These are phyloP conservation scores for Nannochloropsis oceanica DNA, from an alignment of 108 stramenopile genomes.

Conservation along the genomic window DNA sequence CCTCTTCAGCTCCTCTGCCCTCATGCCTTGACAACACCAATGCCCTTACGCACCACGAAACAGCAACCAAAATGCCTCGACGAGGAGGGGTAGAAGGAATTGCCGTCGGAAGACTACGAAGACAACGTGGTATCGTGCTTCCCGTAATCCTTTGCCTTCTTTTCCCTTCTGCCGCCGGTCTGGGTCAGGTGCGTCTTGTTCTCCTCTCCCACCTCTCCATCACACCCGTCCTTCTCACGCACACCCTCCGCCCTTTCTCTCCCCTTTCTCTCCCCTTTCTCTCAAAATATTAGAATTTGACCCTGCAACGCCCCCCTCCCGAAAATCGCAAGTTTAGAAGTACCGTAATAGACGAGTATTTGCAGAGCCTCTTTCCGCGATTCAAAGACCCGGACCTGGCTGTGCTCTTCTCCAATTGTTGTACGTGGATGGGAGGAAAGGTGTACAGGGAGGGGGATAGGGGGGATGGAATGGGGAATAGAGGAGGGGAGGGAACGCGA, in stretches of 20 bases:
- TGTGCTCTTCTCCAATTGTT: constrained; percentile 7
- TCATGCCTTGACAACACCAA: no score
- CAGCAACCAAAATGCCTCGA: no score
- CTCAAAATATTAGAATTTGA: neutral
- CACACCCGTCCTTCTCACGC: neutral
- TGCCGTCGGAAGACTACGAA: neutral
- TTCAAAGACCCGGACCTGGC: neutral
- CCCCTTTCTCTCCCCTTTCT: neutral
- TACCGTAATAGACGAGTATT: neutral
- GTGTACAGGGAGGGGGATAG: no score
- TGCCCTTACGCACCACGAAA: no score
- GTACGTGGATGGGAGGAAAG: neutral
- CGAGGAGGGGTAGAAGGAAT: neutral
- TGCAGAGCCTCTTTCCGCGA: neutral
- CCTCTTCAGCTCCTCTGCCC: no score
- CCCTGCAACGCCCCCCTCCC: neutral
- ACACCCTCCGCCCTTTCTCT: neutral
- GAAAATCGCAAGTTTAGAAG: constrained; percentile 9
- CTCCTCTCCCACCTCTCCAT: neutral
- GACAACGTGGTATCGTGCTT: neutral
- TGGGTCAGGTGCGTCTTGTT: neutral
- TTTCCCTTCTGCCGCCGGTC: neutral
- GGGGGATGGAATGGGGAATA: no score
- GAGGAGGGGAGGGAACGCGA: no score
- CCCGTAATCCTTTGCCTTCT: neutral